phyloP scores from a whole-genome alignment of 2,329 filamentous ascomycete species.

The Penicillium sp. region DNA sequence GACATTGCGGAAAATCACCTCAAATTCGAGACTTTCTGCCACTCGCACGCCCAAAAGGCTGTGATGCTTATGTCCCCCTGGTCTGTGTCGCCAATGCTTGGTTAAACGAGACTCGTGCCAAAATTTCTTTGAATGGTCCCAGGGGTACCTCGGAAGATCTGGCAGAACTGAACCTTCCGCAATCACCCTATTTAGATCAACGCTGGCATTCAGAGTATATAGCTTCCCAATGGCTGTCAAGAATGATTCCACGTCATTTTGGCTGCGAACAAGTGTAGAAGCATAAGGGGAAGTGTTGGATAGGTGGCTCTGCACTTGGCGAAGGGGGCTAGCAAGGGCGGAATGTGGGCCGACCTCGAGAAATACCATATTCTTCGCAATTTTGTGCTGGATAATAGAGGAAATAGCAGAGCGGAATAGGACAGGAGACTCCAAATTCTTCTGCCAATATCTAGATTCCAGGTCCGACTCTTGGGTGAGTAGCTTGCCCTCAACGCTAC shows the following conservation, averaged over 20 bases:
- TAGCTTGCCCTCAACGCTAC: constrained; percentile 1
- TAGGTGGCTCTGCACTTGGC: constrained; percentile 12
- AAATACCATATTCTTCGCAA: constrained; percentile 5
- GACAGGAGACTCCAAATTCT: constrained; percentile 22
- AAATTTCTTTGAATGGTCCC: constrained; percentile 10
- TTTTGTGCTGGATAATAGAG: neutral
- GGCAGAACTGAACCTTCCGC: constrained; percentile 10
- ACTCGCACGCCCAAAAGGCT: constrained; percentile 26
- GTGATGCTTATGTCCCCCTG: constrained; percentile 14
- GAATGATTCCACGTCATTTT: neutral
- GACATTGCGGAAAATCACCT: constrained; percentile 42
- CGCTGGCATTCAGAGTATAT: neutral
- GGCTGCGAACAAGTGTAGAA: neutral
- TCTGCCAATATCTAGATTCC: constrained; percentile 21
- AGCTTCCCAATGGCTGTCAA: neutral
- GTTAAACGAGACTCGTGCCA: constrained; percentile 8
- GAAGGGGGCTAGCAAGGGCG: constrained; percentile 33
- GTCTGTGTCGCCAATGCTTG: constrained; percentile 17
- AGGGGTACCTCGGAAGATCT: constrained; percentile 30
- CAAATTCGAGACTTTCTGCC: constrained; percentile 27
- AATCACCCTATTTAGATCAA: constrained; percentile 5
- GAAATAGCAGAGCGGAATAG: constrained; percentile 17
- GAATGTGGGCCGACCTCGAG: constrained; percentile 41
- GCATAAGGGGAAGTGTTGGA: neutral
- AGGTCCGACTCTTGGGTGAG: neutral